Base-by-base conservation (phyloP, 2,329 filamentous ascomycete species). In the Cladosporium sp. region DNA sequence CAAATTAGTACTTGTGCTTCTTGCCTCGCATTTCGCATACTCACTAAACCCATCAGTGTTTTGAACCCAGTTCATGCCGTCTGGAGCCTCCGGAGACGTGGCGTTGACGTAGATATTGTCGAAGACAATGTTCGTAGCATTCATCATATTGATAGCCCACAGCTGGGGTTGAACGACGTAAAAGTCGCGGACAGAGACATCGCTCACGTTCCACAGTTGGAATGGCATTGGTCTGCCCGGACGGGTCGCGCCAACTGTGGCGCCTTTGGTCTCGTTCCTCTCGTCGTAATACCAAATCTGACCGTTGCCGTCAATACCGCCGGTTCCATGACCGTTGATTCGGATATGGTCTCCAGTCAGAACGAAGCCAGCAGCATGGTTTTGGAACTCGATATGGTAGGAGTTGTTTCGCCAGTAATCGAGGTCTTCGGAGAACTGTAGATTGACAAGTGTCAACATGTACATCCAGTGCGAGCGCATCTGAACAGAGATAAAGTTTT, bases 71-170 rank as follows among this genome's bases (percentile, higher is more conserved):
- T 79, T 80, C 4, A 57, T 59, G 2, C 76, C 76, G n/a, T 67
- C 72, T 0, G 76, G 76, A 3, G 75, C 77, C 43, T 73, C 61
- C 1, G 73, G 64, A 0, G 74, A 71, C 0, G 77, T 79, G 2
- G 73, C 73, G 59, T 80, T 79, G 54, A 64, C 64, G 30, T 70
- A 66, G 36, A 80, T 75, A 53, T 79, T 73, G 47, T 75, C 67
- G 52, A 80, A 75, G 43, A 62, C 64, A 62, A 80, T 74, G 43
- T 78, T 68, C 0, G 74, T 79, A 1, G 75, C 77, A 49, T 79
- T 80, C 74, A 80, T 80, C 52, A 80, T 77, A 57, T 80, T 80
- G 43, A 79, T 60, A 13, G 66, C 64, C 78, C 78, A 80, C 2
- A 80, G 66, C 9, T 70, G 76, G 2, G 77, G 73, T 49, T 80